These are phyloP conservation scores for Galerina sulciceps DNA, from an alignment of 768 basidiomycete genomes.

Conservation along the genomic window DNA sequence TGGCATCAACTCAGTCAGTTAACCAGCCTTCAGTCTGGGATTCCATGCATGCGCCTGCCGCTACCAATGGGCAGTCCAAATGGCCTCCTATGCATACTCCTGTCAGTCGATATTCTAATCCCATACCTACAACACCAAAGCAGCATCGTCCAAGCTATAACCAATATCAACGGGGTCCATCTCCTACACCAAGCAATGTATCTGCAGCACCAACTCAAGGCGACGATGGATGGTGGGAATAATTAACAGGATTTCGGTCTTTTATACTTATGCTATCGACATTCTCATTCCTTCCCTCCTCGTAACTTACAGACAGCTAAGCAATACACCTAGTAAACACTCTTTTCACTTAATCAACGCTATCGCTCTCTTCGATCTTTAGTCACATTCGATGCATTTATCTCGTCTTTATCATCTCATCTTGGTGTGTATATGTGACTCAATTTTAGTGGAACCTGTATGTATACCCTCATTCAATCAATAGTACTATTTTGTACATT, in stretches of 20 bases:
- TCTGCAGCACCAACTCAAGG: constrained; percentile 72
- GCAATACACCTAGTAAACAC: constrained; percentile 11
- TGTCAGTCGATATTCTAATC: constrained; percentile 38
- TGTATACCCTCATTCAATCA: constrained; percentile 30
- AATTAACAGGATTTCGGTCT: constrained; percentile 20
- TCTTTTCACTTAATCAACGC: constrained; percentile 12
- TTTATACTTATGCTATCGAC: constrained; percentile 13
- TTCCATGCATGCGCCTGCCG: constrained; percentile 61
- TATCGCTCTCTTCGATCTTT: constrained; percentile 9
- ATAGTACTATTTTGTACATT: constrained; percentile 31
- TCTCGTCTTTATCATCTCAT: background rate
- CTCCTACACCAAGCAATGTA: constrained; percentile 80
- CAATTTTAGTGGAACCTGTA: constrained; percentile 19
- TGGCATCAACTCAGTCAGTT: constrained; percentile 38
- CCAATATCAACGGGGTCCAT: constrained; percentile 45
- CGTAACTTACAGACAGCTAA: constrained; percentile 12
- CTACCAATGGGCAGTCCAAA: constrained; percentile 30
- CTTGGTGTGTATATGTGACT: constrained; percentile 2
- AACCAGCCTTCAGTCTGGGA: constrained; percentile 69
- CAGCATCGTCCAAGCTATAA: constrained; percentile 28
- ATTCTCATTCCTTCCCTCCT: constrained; percentile 13
- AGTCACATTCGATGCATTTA: constrained; percentile 14
- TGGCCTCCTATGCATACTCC: constrained; percentile 36
- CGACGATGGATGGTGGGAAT: constrained; percentile 82
- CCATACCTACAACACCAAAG: constrained; percentile 42